Conservation (phyloP, 2,329 filamentous ascomycete species). For the Colletotrichum navitas region DNA sequence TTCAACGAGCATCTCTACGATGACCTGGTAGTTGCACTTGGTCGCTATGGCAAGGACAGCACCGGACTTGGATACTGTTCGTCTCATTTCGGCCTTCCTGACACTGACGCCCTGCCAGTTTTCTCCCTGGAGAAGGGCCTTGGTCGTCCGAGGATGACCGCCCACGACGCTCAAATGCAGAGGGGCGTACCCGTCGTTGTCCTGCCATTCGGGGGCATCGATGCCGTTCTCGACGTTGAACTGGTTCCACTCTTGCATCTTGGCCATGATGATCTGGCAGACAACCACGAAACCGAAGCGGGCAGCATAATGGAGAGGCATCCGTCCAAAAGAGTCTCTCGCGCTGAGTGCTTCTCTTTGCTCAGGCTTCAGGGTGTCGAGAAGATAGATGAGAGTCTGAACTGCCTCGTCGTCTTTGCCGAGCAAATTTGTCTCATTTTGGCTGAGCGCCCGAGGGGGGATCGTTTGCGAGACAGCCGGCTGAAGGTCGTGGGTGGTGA, state of each 20-base stretch:
- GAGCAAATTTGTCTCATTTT: constrained; percentile 76
- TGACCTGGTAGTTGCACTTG: constrained; percentile 86
- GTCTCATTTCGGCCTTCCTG: constrained; percentile 74
- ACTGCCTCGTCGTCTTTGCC: constrained; percentile 81
- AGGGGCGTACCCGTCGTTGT: constrained; percentile 90
- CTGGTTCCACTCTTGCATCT: constrained; percentile 89
- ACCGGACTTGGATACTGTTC: constrained; percentile 83
- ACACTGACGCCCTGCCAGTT: constrained; percentile 77
- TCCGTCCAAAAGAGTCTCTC: constrained; percentile 83
- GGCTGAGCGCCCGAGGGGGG: constrained; percentile 71
- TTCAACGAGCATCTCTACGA: constrained; percentile 88
- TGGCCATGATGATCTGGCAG: constrained; percentile 86
- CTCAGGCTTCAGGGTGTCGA: constrained; percentile 75
- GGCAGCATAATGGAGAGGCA: constrained; percentile 92
- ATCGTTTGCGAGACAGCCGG: constrained; percentile 78
- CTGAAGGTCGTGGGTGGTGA: constrained; percentile 81
- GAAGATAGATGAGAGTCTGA: constrained; percentile 70
- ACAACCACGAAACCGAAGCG: constrained; percentile 96
- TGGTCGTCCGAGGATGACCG: constrained; percentile 88
- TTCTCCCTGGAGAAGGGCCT: constrained; percentile 83
- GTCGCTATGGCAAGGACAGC: constrained; percentile 89
- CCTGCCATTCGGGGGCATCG: constrained; percentile 90
- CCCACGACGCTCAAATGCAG: constrained; percentile 93
- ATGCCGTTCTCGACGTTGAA: constrained; percentile 89
- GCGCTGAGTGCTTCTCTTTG: constrained; percentile 77